These are phyloP conservation scores for Dimargaris xerosporica DNA, from an alignment of 192 early-diverging fungal genomes.

Conservation along the genomic window DNA sequence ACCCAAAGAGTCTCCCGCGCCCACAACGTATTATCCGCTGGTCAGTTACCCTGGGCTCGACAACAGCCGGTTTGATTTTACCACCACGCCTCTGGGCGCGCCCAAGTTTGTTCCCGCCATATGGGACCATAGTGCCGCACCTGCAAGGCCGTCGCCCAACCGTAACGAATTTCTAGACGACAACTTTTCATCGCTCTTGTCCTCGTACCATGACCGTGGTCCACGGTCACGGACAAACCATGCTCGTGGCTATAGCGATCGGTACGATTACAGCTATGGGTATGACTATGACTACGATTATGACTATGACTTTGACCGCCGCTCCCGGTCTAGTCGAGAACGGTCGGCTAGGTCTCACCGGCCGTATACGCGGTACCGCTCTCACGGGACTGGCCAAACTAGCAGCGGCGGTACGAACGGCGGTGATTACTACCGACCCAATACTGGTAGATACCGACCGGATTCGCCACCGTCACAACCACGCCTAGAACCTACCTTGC, in stretches of 20 bases:
- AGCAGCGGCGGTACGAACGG: not conserved
- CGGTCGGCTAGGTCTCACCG: not conserved
- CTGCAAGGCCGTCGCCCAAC: not conserved
- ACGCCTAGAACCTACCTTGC: not conserved
- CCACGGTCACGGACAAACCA: not conserved
- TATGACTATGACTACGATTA: not conserved
- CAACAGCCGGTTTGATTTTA: not conserved
- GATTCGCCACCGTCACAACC: not conserved
- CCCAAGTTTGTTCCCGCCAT: not conserved
- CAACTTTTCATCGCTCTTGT: not conserved
- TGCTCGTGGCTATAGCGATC: not conserved
- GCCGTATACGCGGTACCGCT: not conserved
- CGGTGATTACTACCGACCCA: not conserved
- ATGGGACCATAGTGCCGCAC: not conserved
- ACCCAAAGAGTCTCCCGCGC: not conserved
- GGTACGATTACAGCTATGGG: not conserved
- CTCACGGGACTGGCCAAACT: not conserved
- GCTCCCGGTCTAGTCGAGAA: not conserved
- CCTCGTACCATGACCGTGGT: not conserved
- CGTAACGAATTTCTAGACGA: not conserved
- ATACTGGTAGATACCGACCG: not conserved
- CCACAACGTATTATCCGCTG: not conserved
- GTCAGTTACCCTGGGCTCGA: not conserved
- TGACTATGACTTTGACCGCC: not conserved
- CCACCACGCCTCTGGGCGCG: not conserved